Evolutionary conservation across 352 stramenopile species (phyloP), one percentile per base, ranked within the genome.

Genomic region (Globisporangium viniferum): DNA sequence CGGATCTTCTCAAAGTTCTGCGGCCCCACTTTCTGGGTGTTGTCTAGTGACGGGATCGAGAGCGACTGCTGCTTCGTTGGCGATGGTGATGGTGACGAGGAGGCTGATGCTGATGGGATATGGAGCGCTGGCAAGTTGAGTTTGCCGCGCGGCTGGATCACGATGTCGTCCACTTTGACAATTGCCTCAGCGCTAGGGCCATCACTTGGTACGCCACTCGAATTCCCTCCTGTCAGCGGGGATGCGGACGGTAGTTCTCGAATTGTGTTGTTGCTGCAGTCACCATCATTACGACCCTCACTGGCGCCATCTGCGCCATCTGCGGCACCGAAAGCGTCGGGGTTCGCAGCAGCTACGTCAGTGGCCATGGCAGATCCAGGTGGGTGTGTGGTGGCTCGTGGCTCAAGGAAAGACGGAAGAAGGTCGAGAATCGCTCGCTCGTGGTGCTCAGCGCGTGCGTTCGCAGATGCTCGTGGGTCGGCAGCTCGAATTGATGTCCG

Each of bases 1-100:
- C 72, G 71, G 41, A 88, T 73, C 63, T 85, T 85, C 56, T 83
- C 77, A 62, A 88, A 86, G 71, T 85, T 82, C 36, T 82, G 66
- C 9, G 76, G 77, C 0, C 77, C 76, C 31, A 85, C 69, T 59
- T 66, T 68, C 36, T 10, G 18, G 44, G 29, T 60, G 12, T 62
- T 62, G 33, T 68, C 56, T 3, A 64, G 66, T 27, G 59, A 59
- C 41, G 69, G 65, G 35, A 63, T 66, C 44, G 39, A 61, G n/a
- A 46, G 22, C 14, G 60, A 18, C 18, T 31, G n/a, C 14, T 48
- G 39, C 14, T 48, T 48, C 0, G n/a, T 5, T 29, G 48, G 49
- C 22, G 49, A 53, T 24, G n/a, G n/a, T 3, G 49, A 8, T 31
- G 49, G 3, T 1, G 39, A 44, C 0, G 48, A 15, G 2, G 49